phyloP scores from a whole-genome alignment of 208 protist species.

The Acanthamoeba castellanii region DNA sequence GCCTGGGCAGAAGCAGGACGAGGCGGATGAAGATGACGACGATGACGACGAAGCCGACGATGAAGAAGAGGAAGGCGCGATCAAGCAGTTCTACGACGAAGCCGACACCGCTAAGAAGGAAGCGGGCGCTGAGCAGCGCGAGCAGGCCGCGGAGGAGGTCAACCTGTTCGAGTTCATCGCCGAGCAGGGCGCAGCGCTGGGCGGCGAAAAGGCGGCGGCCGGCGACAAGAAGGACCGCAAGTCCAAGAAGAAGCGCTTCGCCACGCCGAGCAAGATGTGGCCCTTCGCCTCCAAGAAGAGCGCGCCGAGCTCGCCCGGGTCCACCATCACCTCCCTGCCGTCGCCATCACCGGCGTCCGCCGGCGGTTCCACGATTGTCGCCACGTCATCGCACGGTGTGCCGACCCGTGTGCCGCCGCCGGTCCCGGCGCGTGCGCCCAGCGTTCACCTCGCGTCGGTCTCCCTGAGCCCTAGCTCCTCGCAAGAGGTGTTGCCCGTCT shows the following conservation, averaged over 20 bases:
- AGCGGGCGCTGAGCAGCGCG: neutral
- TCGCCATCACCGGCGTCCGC: neutral
- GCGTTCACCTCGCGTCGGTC: neutral
- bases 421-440: slow-evolving; percentile 18
- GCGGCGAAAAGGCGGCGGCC: neutral
- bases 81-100: slow-evolving; percentile 26
- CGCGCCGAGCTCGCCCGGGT: neutral
- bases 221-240: neutral
- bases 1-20: neutral
- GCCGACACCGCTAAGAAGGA: neutral
- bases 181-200: slow-evolving; percentile 14
- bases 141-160: slow-evolving; percentile 21
- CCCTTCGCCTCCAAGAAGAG: slow-evolving; percentile 24
- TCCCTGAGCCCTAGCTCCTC: neutral
- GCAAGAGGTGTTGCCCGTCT: neutral
- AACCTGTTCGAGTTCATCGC: slow-evolving; percentile 65
- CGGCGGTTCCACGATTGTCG: neutral
- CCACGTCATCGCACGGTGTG: neutral
- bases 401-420: slow-evolving; percentile 1
- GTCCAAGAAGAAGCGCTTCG: slow-evolving; percentile 29
- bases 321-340: neutral
- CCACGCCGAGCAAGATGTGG: slow-evolving; percentile 55
- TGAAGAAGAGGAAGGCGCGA: slow-evolving; percentile 5
- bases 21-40: neutral
- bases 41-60: neutral